Evolutionary conservation across 805 yeast species (phyloP).

Genomic region (Trichomonascus vanleenenianus): DNA sequence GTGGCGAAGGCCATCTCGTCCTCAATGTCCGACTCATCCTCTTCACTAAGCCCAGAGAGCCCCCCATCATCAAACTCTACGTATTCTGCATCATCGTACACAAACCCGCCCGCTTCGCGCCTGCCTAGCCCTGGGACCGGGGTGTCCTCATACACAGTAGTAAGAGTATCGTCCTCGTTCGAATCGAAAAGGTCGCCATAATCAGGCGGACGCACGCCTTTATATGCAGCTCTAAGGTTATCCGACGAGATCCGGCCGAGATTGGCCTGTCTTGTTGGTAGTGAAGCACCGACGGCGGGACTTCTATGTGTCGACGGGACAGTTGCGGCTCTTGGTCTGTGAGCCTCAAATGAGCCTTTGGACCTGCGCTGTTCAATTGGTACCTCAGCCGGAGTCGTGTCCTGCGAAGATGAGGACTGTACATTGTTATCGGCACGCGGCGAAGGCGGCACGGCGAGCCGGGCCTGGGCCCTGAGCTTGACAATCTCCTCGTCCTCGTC

Average conservation of each 20-base stretch:
- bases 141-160: slow-evolving; percentile 1
- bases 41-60: slow-evolving; percentile 32
- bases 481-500: slow-evolving; percentile 2
- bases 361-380: background rate
- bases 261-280: slow-evolving; percentile 12
- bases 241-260: background rate
- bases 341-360: slow-evolving; percentile 14
- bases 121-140: slow-evolving; percentile 9
- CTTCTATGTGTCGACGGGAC: too few relatives aligned
- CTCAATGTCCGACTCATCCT: slow-evolving; percentile 35
- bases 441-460: slow-evolving; percentile 8
- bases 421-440: background rate
- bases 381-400: background rate
- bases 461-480: slow-evolving; percentile 7
- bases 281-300: slow-evolving; percentile 4
- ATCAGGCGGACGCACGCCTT: slow-evolving; percentile 19
- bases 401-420: background rate
- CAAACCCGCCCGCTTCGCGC: background rate
- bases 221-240: background rate
- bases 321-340: too few relatives aligned
- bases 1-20: slow-evolving; percentile 33
- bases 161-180: slow-evolving; percentile 8
- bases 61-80: slow-evolving; percentile 7
- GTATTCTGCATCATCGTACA: slow-evolving; percentile 12
- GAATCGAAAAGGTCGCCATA: slow-evolving; percentile 14